Percentiles rank a stretch among this genome's conserved stretches.
Conservation (phyloP, 305 asterid species). For the Petunia hybrid region DNA sequence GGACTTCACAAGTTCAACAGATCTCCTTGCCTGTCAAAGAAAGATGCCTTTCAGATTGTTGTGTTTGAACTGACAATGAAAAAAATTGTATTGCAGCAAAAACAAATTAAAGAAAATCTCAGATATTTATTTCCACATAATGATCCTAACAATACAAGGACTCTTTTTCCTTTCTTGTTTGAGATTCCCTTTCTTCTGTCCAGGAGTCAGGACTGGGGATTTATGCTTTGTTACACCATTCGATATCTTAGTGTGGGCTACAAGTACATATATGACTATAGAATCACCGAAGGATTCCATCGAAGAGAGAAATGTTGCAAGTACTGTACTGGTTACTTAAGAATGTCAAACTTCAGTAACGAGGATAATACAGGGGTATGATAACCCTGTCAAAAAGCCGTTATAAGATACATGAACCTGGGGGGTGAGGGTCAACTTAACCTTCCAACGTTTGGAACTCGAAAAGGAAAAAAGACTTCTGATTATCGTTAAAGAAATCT, state of each 20-base stretch:
- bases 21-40: slow-evolving; percentile 58
- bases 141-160: not conserved
- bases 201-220: not conserved
- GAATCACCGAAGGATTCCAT: slow-evolving; percentile 12
- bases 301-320: slow-evolving; percentile 8
- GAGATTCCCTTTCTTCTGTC: slow-evolving; percentile 20
- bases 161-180: not conserved
- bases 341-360: slow-evolving; percentile 20
- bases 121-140: slow-evolving; percentile 27
- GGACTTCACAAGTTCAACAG: slow-evolving; percentile 55
- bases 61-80: slow-evolving; percentile 19
- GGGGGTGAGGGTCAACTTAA: slow-evolving; percentile 11
- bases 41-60: slow-evolving; percentile 25
- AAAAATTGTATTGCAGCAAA: not conserved
- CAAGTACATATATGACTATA: slow-evolving; percentile 4
- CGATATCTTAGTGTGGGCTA: not conserved
- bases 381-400: not conserved
- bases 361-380: slow-evolving; percentile 13
- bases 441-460: not conserved
- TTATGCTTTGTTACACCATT: slow-evolving; percentile 12
- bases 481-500: slow-evolving; percentile 1
- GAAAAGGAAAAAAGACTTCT: slow-evolving; percentile 3
- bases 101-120: slow-evolving; percentile 32
- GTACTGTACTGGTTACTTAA: slow-evolving; percentile 11
- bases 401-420: slow-evolving; percentile 10